Conservation (phyloP, 352 stramenopile species). For the Pythium folliculosum region DNA sequence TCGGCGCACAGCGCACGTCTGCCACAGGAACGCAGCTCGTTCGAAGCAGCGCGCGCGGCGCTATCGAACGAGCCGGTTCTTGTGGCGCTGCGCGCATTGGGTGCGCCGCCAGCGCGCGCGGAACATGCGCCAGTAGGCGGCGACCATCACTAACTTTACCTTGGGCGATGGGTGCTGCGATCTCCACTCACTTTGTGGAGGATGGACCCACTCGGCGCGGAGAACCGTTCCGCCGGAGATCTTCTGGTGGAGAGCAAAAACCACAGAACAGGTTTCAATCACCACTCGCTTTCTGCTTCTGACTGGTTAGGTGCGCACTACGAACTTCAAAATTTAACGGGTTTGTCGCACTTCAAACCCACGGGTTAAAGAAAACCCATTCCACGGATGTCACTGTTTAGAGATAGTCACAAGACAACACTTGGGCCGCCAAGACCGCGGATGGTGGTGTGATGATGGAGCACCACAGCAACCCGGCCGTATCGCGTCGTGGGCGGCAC, state of each 20-base stretch:
- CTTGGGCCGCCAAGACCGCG: no score
- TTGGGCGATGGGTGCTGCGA: conserved; percentile 1
- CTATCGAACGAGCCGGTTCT: conserved; percentile 10
- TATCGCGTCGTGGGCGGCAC: no score
- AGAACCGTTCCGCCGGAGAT: conserved; percentile 29
- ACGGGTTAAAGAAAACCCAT: neutral
- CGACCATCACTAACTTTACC: conserved; percentile 19
- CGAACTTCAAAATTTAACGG: neutral
- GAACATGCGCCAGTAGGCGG: conserved; percentile 1
- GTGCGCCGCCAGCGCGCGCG: neutral
- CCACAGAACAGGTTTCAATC: conserved; percentile 11
- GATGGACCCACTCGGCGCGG: neutral
- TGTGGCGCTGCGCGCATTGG: conserved; percentile 3
- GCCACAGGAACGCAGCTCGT: neutral
- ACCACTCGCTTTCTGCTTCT: neutral
- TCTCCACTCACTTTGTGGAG: conserved; percentile 18
- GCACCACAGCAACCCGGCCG: no score
- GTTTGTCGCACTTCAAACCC: neutral
- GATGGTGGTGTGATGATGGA: no score
- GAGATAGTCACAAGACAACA: no score
- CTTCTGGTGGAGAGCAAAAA: conserved; percentile 30
- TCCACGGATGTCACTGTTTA: no score
- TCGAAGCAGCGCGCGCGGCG: neutral
- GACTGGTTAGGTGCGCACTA: conserved; percentile 1
- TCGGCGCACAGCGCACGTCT: neutral